A percentile compares a stretch with the other conserved stretches of the same genome.
These are phyloP conservation scores for Salicornia ramosissima DNA, from an alignment of 148 eudicot genomes.

Conservation along the genomic window DNA sequence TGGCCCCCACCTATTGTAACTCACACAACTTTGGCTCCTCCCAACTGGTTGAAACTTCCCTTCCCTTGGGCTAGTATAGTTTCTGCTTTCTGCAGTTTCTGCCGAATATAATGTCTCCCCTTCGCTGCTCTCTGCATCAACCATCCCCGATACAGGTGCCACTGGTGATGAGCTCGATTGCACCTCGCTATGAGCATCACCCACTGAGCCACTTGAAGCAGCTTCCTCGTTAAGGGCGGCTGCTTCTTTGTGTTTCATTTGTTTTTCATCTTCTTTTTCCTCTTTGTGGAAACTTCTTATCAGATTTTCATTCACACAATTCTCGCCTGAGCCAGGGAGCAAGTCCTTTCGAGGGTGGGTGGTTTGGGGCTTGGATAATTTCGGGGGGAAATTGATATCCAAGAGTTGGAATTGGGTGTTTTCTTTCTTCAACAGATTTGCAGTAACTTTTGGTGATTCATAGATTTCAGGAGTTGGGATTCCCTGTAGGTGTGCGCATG, in stretches of 20 bases:
- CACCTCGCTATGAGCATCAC: constrained; percentile 59
- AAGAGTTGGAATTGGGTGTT: constrained; percentile 50
- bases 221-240: constrained; percentile 31
- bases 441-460: constrained; percentile 60
- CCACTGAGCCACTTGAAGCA: constrained; percentile 62
- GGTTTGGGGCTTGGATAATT: constrained; percentile 30
- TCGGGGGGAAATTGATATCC: constrained; percentile 85
- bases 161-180: constrained; percentile 64
- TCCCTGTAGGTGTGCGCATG: constrained; percentile 49
- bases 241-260: constrained; percentile 19
- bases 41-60: constrained; percentile 64
- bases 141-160: constrained; percentile 35
- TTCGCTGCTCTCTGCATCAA: constrained; percentile 67
- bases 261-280: constrained; percentile 23
- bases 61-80: constrained; percentile 64
- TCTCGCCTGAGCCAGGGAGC: constrained; percentile 37
- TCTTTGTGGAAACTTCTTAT: constrained; percentile 24
- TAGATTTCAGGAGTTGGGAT: constrained; percentile 88
- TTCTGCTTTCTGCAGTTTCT: constrained; percentile 96
- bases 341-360: constrained; percentile 23
- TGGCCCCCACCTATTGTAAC: constrained; percentile 75
- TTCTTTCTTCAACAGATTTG: constrained; percentile 47
- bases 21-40: constrained; percentile 96
- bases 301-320: constrained; percentile 32
- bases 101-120: constrained; percentile 96